Percentiles rank a stretch among this genome's conserved stretches.
Evolutionary conservation across 2,329 filamentous ascomycete genomes (phyloP).

Genomic region (Trichoderma guizhouense): DNA sequence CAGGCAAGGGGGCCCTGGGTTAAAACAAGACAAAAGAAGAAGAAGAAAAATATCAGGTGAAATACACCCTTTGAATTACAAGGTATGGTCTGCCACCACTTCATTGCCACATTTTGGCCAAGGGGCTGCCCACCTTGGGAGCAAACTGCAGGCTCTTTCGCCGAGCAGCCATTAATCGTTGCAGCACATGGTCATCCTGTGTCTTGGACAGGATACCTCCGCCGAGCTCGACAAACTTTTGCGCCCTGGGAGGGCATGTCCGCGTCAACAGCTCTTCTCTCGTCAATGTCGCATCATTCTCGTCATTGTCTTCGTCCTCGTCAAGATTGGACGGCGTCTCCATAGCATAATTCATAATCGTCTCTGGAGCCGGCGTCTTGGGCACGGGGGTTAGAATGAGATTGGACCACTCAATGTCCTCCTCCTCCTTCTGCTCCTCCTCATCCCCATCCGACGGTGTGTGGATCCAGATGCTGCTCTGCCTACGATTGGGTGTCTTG

Average conservation of each 20-base stretch:
- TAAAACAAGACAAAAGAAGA: not conserved
- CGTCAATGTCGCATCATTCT: slow-evolving; percentile 29
- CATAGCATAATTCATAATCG: slow-evolving; percentile 50
- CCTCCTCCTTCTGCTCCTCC: slow-evolving; percentile 36
- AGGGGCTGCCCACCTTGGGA: slow-evolving; percentile 69
- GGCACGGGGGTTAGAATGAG: slow-evolving; percentile 54
- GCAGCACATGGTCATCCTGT: slow-evolving; percentile 56
- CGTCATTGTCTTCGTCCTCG: slow-evolving; percentile 32
- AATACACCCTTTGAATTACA: not conserved
- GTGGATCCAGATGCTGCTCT: slow-evolving; percentile 54
- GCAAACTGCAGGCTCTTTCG: slow-evolving; percentile 77
- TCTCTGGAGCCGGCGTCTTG: slow-evolving; percentile 56
- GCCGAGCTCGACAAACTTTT: slow-evolving; percentile 38
- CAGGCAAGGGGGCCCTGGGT: not conserved
- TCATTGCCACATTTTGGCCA: slow-evolving; percentile 53
- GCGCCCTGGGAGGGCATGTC: slow-evolving; percentile 54
- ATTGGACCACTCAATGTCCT: slow-evolving; percentile 41
- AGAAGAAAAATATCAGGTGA: not conserved
- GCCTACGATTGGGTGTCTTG: slow-evolving; percentile 50
- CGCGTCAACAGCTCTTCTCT: slow-evolving; percentile 43
- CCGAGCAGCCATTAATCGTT: slow-evolving; percentile 66
- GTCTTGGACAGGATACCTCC: slow-evolving; percentile 45
- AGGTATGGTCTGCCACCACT: not conserved
- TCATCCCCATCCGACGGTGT: slow-evolving; percentile 47
- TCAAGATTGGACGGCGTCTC: slow-evolving; percentile 42